Conservation (phyloP, 495 filamentous ascomycete species). For the Geopyxis carbonaria region DNA sequence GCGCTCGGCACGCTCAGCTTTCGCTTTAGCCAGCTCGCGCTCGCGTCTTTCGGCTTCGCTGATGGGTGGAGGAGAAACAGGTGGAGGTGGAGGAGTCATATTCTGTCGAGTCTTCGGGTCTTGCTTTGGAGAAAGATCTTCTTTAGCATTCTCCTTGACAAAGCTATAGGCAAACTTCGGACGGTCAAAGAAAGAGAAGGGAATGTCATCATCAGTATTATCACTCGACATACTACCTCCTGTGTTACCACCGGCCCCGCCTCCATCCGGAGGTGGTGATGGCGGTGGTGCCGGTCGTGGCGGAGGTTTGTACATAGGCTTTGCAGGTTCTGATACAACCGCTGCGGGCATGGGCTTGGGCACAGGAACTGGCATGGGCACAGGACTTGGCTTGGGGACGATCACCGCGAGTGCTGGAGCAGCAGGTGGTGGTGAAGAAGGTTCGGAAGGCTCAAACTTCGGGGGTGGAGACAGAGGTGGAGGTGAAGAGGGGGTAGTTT, state of each 20-base stretch:
- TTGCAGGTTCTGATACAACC: neutral
- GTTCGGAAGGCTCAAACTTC: too few relatives aligned
- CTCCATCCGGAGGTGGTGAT: constrained; percentile 6
- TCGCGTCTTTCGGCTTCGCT: neutral
- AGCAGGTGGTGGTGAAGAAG: neutral
- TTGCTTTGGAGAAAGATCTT: constrained; percentile 6
- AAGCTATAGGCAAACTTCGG: constrained; percentile 5
- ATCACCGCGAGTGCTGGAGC: too few relatives aligned
- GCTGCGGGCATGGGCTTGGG: neutral
- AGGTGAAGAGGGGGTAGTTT: too few relatives aligned
- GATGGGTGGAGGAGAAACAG: neutral
- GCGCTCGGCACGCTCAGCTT: constrained; percentile 19
- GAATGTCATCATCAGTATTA: neutral
- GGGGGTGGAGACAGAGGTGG: too few relatives aligned
- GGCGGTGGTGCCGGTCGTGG: constrained; percentile 4
- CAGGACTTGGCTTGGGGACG: too few relatives aligned
- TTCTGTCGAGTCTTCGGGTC: neutral
- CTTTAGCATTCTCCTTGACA: constrained; percentile 7
- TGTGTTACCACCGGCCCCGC: constrained; percentile 1
- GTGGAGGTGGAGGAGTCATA: neutral
- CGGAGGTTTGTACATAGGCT: constrained; percentile 1
- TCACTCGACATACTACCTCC: neutral
- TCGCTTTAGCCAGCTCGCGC: constrained; percentile 15
- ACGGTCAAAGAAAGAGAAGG: constrained; percentile 4
- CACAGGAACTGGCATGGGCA: neutral